Evolutionary conservation across 2,329 filamentous ascomycete species (phyloP), one percentile per base, ranked within the genome.

Genomic region (Colletotrichum scovillei): DNA sequence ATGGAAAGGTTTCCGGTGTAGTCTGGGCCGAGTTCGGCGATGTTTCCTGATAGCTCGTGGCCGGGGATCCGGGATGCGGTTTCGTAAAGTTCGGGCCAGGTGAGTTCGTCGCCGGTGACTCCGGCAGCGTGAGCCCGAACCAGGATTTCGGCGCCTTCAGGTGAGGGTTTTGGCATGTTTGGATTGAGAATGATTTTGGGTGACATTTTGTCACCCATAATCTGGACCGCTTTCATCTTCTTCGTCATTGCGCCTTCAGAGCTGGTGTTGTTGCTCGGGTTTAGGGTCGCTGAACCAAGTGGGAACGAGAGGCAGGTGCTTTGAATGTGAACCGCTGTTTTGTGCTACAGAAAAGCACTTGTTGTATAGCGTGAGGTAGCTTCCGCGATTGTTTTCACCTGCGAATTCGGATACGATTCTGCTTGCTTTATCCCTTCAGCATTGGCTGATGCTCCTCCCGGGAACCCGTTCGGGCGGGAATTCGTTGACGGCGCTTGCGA

Each of bases 41-140:
- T 69, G 5, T 75, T 71, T 24, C 82, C 82, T 3, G 82, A 82
- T 22, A 84, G 70, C 30, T 84, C 82, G 56, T 82, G 81, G 0
- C 82, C 82, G 0, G 82, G 82, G 14, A 84, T 79, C 3, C 78
- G 76, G 2, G 69, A 56, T 1, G 78, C 67, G 0, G 76, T 78
- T 2, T 75, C 55, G 71, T 82, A 83, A 0, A 82, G 59, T 4
- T 82, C 82, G 1, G 74, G 76, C 82, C 82, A 84, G 1, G 75
- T 68, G 2, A 82, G 59, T 38, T 84, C 82, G 63, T 82, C 80
- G 26, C 77, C 80, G 0, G 81, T 84, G 58, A 84, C 68, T 3
- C 80, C 81, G 0, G 81, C 81, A 1, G 82, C 78, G 14, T 80
- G 64, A 0, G 83, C 80, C 3, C 68, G 76, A 65, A 84, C 69